A percentile compares a stretch with the other conserved stretches of the same genome.
Evolutionary conservation across 306 rosid genomes (phyloP).

Genomic region (Gastrolobium villosum): DNA sequence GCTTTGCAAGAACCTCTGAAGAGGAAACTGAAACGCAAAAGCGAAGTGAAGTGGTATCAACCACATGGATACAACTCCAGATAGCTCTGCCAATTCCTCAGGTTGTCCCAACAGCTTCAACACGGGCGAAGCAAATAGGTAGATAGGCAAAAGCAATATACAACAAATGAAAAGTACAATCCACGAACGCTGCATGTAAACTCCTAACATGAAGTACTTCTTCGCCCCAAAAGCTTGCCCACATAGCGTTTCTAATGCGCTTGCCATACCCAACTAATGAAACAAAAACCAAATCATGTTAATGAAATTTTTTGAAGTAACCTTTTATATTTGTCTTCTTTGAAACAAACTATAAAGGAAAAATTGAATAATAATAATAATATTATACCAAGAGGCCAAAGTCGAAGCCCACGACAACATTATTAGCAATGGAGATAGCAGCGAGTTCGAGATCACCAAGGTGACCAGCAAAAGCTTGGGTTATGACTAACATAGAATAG

Average conservation of each 20-base stretch:
- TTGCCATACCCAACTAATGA: conserved; percentile 85
- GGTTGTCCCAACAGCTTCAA: conserved; percentile 76
- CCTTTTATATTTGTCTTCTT: too few relatives aligned
- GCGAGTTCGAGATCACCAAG: conserved; percentile 81
- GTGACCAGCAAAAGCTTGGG: conserved; percentile 85
- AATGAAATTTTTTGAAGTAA: too few relatives aligned
- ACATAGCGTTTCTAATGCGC: conserved; percentile 82
- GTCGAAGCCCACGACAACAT: conserved; percentile 76
- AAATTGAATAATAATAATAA: not conserved
- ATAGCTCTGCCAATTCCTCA: conserved; percentile 60
- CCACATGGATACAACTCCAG: conserved; percentile 62
- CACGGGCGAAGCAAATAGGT: conserved; percentile 63
- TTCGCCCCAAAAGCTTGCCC: conserved; percentile 94
- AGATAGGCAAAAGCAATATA: conserved; percentile 65
- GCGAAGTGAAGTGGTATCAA: conserved; percentile 73
- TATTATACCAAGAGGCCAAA: conserved; percentile 67
- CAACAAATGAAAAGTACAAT: conserved; percentile 69
- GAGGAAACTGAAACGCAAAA: conserved; percentile 75
- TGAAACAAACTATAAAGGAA: not conserved
- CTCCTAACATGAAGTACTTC: conserved; percentile 78
- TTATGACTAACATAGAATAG: conserved; percentile 69
- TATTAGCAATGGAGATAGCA: conserved; percentile 67
- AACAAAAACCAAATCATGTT: not conserved
- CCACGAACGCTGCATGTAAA: conserved; percentile 94
- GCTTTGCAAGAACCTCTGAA: conserved; percentile 72